Percentiles rank a stretch among this genome's conserved stretches.
Evolutionary conservation across 345 rosid genomes (phyloP).

Genomic region (Dimocarpus longan): DNA sequence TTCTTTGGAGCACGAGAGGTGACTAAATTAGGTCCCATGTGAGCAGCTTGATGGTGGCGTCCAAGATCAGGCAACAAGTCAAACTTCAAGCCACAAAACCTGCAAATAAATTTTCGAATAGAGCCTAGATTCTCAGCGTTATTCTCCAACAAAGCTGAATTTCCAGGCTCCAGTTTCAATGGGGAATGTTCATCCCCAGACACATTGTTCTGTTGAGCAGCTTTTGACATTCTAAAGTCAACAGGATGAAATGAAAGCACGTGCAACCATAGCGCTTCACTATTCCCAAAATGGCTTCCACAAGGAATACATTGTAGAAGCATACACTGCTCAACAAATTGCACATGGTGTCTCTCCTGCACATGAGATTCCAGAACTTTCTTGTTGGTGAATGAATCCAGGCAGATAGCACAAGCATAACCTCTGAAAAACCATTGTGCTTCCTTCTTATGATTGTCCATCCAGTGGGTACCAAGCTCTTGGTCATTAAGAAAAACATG

Average conservation of each 20-base stretch:
- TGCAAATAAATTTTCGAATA: slow-evolving; percentile 66
- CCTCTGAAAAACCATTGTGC: slow-evolving; percentile 83
- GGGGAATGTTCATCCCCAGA: slow-evolving; percentile 34
- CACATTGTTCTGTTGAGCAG: slow-evolving; percentile 35
- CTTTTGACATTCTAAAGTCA: slow-evolving; percentile 53
- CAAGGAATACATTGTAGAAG: slow-evolving; percentile 96
- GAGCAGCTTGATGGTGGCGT: slow-evolving; percentile 99
- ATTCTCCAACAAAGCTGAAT: slow-evolving; percentile 41
- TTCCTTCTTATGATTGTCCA: slow-evolving; percentile 75
- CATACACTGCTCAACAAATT: slow-evolving; percentile 94
- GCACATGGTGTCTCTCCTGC: slow-evolving; percentile 90
- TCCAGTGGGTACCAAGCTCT: slow-evolving; percentile 65
- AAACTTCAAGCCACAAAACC: slow-evolving; percentile 88
- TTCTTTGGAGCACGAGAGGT: slow-evolving; percentile 66
- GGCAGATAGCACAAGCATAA: slow-evolving; percentile 94
- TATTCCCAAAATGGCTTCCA: slow-evolving; percentile 86
- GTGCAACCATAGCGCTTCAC: slow-evolving; percentile 77
- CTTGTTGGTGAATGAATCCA: slow-evolving; percentile 83
- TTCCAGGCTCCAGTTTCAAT: slow-evolving; percentile 41
- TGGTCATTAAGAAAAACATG: slow-evolving; percentile 52
- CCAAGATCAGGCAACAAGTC: slow-evolving; percentile 98
- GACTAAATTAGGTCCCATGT: slow-evolving; percentile 68
- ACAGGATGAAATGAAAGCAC: slow-evolving; percentile 69
- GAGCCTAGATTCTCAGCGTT: slow-evolving; percentile 49
- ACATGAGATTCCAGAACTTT: slow-evolving; percentile 81